These are phyloP conservation scores for Hyaloscypha hepaticicola DNA, from an alignment of 495 filamentous ascomycete genomes.

Conservation along the genomic window DNA sequence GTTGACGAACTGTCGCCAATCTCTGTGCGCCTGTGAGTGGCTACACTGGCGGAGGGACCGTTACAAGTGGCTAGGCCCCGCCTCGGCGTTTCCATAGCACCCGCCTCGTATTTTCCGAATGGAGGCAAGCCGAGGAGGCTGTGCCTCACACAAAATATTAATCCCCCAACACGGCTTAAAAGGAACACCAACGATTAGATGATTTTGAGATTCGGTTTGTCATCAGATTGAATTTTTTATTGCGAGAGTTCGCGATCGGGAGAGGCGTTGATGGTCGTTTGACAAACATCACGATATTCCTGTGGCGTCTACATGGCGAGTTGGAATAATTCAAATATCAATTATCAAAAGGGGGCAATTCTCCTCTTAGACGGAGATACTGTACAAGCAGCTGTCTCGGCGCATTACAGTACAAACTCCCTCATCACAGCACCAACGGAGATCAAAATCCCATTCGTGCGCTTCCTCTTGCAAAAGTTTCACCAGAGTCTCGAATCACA, in stretches of 20 bases:
- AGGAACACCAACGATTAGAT: neutral
- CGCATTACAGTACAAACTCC: neutral
- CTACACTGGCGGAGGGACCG: neutral
- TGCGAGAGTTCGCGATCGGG: neutral
- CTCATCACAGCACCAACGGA: too few relatives aligned
- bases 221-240: neutral
- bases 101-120: neutral
- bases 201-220: neutral
- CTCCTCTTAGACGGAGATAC: neutral
- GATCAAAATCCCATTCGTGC: neutral
- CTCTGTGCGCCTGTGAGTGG: neutral
- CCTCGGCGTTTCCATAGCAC: neutral
- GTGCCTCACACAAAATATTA: neutral
- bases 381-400: neutral
- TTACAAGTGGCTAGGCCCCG: neutral
- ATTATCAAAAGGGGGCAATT: neutral
- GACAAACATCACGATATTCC: neutral
- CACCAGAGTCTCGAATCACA: constrained; percentile 11
- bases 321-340: neutral
- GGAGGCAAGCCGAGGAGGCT: neutral
- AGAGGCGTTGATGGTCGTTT: neutral
- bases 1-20: neutral
- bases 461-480: constrained; percentile 7
- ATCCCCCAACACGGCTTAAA: neutral
- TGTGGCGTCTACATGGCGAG: neutral